Evolutionary conservation across 441 rosid genomes (phyloP).

Genomic region (Mallotus japonicus): DNA sequence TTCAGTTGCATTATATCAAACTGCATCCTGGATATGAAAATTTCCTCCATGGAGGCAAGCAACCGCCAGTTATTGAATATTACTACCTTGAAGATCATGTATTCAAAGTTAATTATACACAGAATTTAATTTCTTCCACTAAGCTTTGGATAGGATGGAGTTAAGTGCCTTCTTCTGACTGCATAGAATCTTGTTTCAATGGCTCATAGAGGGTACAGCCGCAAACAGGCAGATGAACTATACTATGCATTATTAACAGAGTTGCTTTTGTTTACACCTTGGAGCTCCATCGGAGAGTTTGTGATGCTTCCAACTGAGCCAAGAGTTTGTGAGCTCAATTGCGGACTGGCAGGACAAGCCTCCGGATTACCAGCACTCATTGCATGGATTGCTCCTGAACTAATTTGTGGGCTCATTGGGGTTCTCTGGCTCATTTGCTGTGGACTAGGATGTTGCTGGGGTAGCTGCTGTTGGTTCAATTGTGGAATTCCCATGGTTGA

Average conservation of each 20-base stretch:
- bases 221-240: not conserved
- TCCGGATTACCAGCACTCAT: conserved; percentile 79
- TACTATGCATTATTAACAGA: conserved; percentile 55
- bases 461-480: conserved; percentile 57
- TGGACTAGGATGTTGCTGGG: conserved; percentile 81
- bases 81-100: no score
- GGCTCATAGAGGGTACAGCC: not conserved
- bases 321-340: conserved; percentile 88
- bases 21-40: not conserved
- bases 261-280: conserved; percentile 83
- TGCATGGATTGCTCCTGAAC: conserved; percentile 79
- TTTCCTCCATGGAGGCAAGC: not conserved
- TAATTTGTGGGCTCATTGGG: conserved; percentile 94
- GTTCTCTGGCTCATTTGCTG: conserved; percentile 93
- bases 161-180: not conserved
- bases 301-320: conserved; percentile 92
- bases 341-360: conserved; percentile 91
- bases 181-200: not conserved
- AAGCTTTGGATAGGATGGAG: not conserved
- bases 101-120: no score
- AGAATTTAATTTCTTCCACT: not conserved
- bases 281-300: conserved; percentile 93
- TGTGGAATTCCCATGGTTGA: conserved; percentile 68
- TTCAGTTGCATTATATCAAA: not conserved
- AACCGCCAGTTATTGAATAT: not conserved